These are phyloP conservation scores for Gaillardinia entomophila DNA, from an alignment of 805 yeast species.

Conservation along the genomic window DNA sequence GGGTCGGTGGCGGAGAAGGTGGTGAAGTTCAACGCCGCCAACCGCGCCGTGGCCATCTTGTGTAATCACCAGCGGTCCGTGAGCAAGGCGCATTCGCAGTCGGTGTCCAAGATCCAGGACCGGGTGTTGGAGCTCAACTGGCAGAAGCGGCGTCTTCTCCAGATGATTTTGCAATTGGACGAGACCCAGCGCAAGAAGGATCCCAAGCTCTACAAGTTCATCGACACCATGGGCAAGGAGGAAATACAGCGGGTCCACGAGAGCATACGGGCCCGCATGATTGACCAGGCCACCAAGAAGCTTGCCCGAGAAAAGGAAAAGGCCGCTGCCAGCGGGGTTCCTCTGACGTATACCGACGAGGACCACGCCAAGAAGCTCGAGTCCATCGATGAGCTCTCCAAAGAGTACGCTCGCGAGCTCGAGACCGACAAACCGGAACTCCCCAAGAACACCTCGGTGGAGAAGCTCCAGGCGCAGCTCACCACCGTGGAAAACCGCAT, in stretches of 20 bases:
- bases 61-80: conserved; percentile 97
- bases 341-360: conserved; percentile 31
- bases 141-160: conserved; percentile 73
- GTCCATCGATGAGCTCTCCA: conserved; percentile 46
- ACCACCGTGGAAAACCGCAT: conserved; percentile 71
- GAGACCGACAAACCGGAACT: conserved; percentile 54
- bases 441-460: conserved; percentile 48
- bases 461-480: conserved; percentile 66
- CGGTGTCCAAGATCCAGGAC: conserved; percentile 74
- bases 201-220: conserved; percentile 58
- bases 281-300: conserved; percentile 58
- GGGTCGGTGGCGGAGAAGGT: conserved; percentile 88
- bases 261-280: conserved; percentile 57
- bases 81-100: conserved; percentile 73
- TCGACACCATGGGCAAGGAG: conserved; percentile 61
- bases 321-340: conserved; percentile 27
- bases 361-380: conserved; percentile 56
- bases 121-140: conserved; percentile 75
- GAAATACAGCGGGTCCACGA: conserved; percentile 56
- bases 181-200: conserved; percentile 45
- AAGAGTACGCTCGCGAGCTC: conserved; percentile 52
- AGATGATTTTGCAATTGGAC: conserved; percentile 65
- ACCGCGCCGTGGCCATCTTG: conserved; percentile 88
- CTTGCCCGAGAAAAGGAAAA: conserved; percentile 77
- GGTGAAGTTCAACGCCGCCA: conserved; percentile 87